Base-by-base conservation (phyloP, 768 basidiomycete species). In the Lactarius deliciosus region DNA sequence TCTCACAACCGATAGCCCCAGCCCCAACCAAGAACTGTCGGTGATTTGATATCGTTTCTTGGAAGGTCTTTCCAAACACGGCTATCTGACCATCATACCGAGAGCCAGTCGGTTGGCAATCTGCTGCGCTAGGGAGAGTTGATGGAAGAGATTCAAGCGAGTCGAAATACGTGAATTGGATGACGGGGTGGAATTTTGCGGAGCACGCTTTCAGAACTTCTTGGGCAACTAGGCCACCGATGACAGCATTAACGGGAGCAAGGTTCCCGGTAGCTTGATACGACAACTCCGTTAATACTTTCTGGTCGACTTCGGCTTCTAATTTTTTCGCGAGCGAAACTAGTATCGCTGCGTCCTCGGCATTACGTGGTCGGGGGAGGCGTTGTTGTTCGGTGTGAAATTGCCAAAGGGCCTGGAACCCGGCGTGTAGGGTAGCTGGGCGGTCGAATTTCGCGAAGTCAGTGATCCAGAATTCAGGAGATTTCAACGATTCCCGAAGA, bases 1-100 rank as follows among this genome's bases (percentile, higher is more conserved):
- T 98, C 80, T 99, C 97, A 75, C 97, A 99, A 22, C 97, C 97
- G 75, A 99, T 98, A 41, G 97, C 97, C 55, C 97, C 97, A n/a
- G 96, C 88, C 10, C 97, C 97, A 64, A 99, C 97, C 55, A 99
- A 84, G 85, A 99, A 99, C 73, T 98, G 92, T 32, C 91, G 85
- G 75, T 94, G 87, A 74, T 91, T 90, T 50, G 86, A 84, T 68
- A 99, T 89, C 81, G 92, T 97, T 47, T 90, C 83, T 71, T 99
- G 97, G 87, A 98, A 98, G 2, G 78, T 74, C 76, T 87, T 91
- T 7, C 97, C 97, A 73, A 99, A 98, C 11, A 99, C 95, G 43
- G 94, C 96, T 73, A 98, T 88, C 77, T 98, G 97, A 3, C 86
- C 86, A 76, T 98, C 97, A 76, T 98, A 96, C 54, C 97, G 87